Conservation (phyloP, 2,329 filamentous ascomycete genomes). For the Emergomyces pasteurianus region DNA sequence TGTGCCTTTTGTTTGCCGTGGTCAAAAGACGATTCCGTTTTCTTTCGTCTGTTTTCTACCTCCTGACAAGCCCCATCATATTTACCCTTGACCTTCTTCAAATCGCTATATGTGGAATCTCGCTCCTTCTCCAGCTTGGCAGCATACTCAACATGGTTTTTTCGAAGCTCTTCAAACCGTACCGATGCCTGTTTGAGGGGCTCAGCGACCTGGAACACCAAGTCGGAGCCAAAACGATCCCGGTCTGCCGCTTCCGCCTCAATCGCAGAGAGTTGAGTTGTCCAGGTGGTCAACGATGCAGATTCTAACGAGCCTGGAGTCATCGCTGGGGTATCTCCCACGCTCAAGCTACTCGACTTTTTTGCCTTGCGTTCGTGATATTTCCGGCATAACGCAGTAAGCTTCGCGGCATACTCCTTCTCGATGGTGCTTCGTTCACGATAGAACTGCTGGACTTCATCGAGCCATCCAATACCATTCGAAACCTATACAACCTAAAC, state of each 20-base stretch:
- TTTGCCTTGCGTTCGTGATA: conserved; percentile 95
- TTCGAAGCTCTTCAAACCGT: conserved; percentile 84
- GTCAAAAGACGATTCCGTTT: conserved; percentile 86
- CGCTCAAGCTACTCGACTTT: conserved; percentile 76
- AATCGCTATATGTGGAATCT: conserved; percentile 67
- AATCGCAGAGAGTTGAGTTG: conserved; percentile 79
- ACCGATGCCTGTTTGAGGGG: conserved; percentile 63
- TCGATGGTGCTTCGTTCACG: conserved; percentile 87
- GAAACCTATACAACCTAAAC: conserved; percentile 42
- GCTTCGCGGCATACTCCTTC: conserved; percentile 88
- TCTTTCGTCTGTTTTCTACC: conserved; percentile 87
- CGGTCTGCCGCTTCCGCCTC: conserved; percentile 83
- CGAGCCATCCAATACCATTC: conserved; percentile 84
- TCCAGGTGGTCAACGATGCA: conserved; percentile 94
- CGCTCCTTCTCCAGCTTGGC: conserved; percentile 80
- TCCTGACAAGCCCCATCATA: conserved; percentile 91
- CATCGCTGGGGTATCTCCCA: conserved; percentile 83
- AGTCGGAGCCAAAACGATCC: conserved; percentile 67
- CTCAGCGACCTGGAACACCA: conserved; percentile 71
- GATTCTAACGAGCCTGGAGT: conserved; percentile 94
- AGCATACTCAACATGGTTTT: conserved; percentile 80
- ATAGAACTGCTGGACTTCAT: conserved; percentile 96
- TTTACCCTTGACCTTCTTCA: conserved; percentile 83
- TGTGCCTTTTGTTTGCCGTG: conserved; percentile 77
- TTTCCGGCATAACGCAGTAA: conserved; percentile 79